These are phyloP conservation scores for Colletotrichum tabaci DNA, from an alignment of 2,329 filamentous ascomycete genomes.

Conservation along the genomic window DNA sequence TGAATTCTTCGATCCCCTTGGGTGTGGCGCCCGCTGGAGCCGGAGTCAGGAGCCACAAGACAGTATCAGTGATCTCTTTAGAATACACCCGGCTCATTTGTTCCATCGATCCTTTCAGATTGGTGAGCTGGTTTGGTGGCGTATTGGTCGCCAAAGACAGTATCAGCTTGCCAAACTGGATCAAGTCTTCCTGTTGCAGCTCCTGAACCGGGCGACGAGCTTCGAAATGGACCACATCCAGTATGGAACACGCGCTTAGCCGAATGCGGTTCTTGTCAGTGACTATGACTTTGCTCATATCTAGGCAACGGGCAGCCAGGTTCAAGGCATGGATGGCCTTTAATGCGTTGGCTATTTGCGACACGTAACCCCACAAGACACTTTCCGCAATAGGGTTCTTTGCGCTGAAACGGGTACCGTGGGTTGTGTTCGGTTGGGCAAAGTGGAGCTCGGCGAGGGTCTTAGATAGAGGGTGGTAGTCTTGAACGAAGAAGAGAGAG, in stretches of 20 bases:
- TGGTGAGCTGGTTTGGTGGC: slow-evolving; percentile 66
- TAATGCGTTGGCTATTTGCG: slow-evolving; percentile 90
- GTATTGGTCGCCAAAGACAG: slow-evolving; percentile 85
- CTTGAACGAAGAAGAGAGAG: slow-evolving; percentile 93
- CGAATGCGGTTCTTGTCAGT: slow-evolving; percentile 93
- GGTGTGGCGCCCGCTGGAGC: slow-evolving; percentile 66
- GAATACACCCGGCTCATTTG: slow-evolving; percentile 84
- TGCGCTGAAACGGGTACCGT: slow-evolving; percentile 61
- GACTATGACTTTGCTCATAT: slow-evolving; percentile 88
- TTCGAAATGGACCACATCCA: slow-evolving; percentile 92
- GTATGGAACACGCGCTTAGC: slow-evolving; percentile 87
- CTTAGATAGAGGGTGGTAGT: slow-evolving; percentile 93
- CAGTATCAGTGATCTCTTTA: slow-evolving; percentile 81
- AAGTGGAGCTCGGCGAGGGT: slow-evolving; percentile 90
- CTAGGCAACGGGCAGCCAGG: slow-evolving; percentile 88
- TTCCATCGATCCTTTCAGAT: slow-evolving; percentile 80
- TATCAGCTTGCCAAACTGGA: slow-evolving; percentile 87
- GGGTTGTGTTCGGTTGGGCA: slow-evolving; percentile 51
- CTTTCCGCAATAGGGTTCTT: slow-evolving; percentile 75
- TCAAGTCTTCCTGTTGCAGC: slow-evolving; percentile 88
- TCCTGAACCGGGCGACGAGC: slow-evolving; percentile 77
- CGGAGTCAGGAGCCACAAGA: slow-evolving; percentile 85
- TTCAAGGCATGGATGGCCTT: slow-evolving; percentile 87
- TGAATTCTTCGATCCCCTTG: slow-evolving; percentile 85
- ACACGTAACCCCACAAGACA: slow-evolving; percentile 90